Base-by-base conservation (phyloP, 176 grass and related monocot genomes). In the Miscanthus lutarioriparius region DNA sequence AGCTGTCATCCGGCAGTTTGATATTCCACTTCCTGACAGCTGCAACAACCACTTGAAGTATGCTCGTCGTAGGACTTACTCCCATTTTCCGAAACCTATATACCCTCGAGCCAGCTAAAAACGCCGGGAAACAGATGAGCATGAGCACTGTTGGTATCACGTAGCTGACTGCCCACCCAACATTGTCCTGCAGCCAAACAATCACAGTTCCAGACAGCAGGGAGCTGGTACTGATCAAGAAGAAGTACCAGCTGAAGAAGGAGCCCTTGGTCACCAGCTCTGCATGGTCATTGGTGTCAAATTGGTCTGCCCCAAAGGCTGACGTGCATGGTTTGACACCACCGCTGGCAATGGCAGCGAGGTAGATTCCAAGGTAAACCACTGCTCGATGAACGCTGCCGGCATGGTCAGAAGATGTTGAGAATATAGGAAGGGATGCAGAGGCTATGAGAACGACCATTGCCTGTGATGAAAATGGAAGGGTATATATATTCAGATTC, bases 181-280 rank as follows among this genome's bases (percentile, higher is more conserved):
- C 56, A 15, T 87, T 82, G 23, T 92, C 81, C 70, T 92, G 87
- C 70, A 87, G 45, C 91, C 91, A 92, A 48, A 92, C 87, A n/a
- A 92, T 61, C 1, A 87, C 25, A 12, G 84, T 87, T 40, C 87
- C 67, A 2, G 87, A 92, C 3, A 89, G 54, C 4, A 90, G 66
- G 43, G 65, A 36, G 23, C 87, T 79, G 6, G 40, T 32, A 43
- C 15, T 87, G 59, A 89, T 27, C 38, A 79, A 9, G 72, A 85
- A 86, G 79, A 79, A 92, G 67, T 75, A 92, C 91, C 91, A 92
- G 63, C 77, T 89, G 75, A 92, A 92, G 81, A 90, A 92, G 59
- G 91, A 86, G 1, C 81, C 81, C 72, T 90, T 84, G 30, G 74
- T 78, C 64, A 17, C 53, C 26, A 61, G 59, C 80, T 92, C 84